Conservation (phyloP, 257 asterid genomes). For the Ilex asprella region DNA sequence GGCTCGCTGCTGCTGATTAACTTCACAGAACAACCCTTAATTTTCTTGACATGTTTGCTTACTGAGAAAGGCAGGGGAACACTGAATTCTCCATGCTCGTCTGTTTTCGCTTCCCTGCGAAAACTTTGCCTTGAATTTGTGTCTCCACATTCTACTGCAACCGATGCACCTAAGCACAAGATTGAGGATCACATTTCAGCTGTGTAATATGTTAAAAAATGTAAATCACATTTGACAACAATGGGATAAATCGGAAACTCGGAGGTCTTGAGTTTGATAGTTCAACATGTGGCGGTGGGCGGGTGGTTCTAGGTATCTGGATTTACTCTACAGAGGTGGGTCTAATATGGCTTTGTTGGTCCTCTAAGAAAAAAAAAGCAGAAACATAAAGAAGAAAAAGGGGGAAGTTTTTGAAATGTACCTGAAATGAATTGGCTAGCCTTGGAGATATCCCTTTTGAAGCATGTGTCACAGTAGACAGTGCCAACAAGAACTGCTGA, state of each 20-base stretch:
- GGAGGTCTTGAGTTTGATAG: no score
- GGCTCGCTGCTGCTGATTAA: constrained; percentile 66
- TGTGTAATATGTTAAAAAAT: not conserved
- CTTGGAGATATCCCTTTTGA: constrained; percentile 36
- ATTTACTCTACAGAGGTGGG: no score
- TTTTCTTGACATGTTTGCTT: constrained; percentile 59
- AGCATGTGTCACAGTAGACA: constrained; percentile 70
- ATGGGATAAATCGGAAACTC: no score
- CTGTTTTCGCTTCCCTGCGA: constrained; percentile 47
- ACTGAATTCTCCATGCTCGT: constrained; percentile 63
- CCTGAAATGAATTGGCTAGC: constrained; percentile 67
- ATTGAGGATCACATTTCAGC: not conserved
- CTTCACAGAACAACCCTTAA: constrained; percentile 58
- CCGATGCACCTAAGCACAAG: constrained; percentile 56
- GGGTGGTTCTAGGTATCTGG: no score
- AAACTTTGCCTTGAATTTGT: constrained; percentile 24
- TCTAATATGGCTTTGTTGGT: no score
- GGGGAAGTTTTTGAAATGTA: constrained; percentile 5
- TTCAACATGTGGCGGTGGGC: no score
- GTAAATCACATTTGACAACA: not conserved
- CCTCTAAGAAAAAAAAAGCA: not conserved
- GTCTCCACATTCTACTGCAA: constrained; percentile 61
- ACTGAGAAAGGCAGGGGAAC: constrained; percentile 55
- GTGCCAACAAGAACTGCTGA: constrained; percentile 67
- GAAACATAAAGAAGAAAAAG: not conserved